These are phyloP conservation scores for Pyrenopolyporus hunteri DNA, from an alignment of 495 filamentous ascomycete genomes.

Conservation along the genomic window DNA sequence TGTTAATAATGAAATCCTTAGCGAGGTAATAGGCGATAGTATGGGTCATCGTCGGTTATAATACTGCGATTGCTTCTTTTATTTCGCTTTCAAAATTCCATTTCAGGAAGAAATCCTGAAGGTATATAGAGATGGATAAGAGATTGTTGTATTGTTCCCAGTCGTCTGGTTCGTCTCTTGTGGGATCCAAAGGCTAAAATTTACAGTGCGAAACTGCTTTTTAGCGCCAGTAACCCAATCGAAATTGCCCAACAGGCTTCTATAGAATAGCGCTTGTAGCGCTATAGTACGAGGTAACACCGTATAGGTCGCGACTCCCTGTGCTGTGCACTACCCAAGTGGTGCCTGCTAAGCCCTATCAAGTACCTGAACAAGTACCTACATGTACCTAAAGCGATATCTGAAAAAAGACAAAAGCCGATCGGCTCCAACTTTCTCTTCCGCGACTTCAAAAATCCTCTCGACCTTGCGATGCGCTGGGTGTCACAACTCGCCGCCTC, in stretches of 20 bases:
- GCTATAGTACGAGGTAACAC: slow-evolving; percentile 2
- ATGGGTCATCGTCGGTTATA: not conserved
- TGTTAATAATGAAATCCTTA: not conserved
- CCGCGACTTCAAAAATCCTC: slow-evolving; percentile 6
- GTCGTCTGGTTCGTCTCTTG: slow-evolving; percentile 6
- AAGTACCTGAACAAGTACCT: no score
- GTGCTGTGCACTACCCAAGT: not conserved
- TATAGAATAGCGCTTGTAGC: no score
- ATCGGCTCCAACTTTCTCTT: slow-evolving; percentile 20
- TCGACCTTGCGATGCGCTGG: slow-evolving; percentile 35
- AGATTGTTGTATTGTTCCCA: slow-evolving; percentile 1
- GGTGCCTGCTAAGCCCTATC: not conserved
- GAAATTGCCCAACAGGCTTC: not conserved
- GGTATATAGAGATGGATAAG: not conserved
- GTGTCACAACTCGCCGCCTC: slow-evolving; percentile 35
- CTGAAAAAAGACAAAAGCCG: not conserved
- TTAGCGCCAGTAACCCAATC: not conserved
- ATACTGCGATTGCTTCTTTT: not conserved
- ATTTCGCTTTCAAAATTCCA: not conserved
- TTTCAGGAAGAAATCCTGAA: not conserved
- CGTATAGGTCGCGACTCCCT: not conserved
- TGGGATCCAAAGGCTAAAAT: slow-evolving; percentile 9
- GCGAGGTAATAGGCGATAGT: not conserved
- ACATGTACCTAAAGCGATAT: no score
- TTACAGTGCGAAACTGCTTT: slow-evolving; percentile 4